Base-by-base conservation (phyloP, 2,329 filamentous ascomycete species). In the Fusarium staphyleae region DNA sequence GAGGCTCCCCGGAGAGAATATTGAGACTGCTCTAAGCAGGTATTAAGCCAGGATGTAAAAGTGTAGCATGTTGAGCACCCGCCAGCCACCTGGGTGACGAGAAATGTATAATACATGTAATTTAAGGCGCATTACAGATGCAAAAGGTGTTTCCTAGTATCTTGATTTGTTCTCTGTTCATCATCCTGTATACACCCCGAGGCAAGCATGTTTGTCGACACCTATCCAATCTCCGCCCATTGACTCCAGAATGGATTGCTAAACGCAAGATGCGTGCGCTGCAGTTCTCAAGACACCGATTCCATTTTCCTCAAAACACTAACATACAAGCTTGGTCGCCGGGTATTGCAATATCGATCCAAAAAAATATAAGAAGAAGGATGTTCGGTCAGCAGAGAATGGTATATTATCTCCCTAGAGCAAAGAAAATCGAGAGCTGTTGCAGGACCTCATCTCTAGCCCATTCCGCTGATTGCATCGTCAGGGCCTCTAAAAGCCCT, bases 361-460 rank as follows among this genome's bases (percentile, higher is more conserved):
- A 67, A 60, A 52, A 54, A 32, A 43, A 40, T 28, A 19, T 39
- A 10, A 12, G n/a, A n/a, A n/a, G n/a, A 44, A 30, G 14, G 5
- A 30, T 18, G 24, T 35, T 42, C 40, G 8, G 44, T 48, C 45
- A 29, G 24, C 15, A 16, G 34, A 45, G 37, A 45, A 39, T 18
- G 30, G 34, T 41, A 42, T 40, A 53, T 70, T 56, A 83, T 91
- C 55, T 81, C 85, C 60, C 68, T 36, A 75, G 60, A 44, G 69
- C 72, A 47, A 73, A 69, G 49, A 75, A 89, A 41, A 83, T 81
- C 67, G 87, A 85, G 54, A 93, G 72, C 65, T 91, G 85, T 66
- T 85, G 85, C 55, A 93, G 74, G 63, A 92, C 79, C 3, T 83
- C 81, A 56, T 88, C 86, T 60, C 83, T 84, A 42, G 85, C 77